Percentiles rank a stretch among this genome's conserved stretches.
phyloP scores from a whole-genome alignment of 805 yeast species.

The Lipomyces starkeyi region DNA sequence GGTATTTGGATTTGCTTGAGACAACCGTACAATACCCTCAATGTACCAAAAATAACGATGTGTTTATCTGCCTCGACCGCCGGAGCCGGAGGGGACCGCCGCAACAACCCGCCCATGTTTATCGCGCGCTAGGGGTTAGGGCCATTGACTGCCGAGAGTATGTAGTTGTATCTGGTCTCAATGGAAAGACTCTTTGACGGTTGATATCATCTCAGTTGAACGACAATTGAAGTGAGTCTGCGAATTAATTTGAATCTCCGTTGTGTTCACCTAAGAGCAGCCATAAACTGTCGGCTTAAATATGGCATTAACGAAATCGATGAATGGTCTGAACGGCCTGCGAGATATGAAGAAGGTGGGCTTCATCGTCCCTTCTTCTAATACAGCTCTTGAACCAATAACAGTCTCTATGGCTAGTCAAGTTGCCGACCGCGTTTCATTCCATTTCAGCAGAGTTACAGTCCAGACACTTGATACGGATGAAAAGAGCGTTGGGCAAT shows the following conservation, averaged over 20 bases:
- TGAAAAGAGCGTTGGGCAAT: conserved; percentile 17
- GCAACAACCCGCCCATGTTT: too few relatives aligned
- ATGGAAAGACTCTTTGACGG: too few relatives aligned
- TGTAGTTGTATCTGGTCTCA: too few relatives aligned
- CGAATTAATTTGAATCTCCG: not conserved
- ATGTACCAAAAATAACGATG: too few relatives aligned
- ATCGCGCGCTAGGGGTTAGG: too few relatives aligned
- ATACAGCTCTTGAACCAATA: conserved; percentile 26
- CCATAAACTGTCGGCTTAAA: not conserved
- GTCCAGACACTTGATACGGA: conserved; percentile 24
- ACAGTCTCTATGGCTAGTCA: conserved; percentile 21
- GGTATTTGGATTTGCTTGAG: too few relatives aligned
- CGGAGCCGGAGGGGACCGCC: too few relatives aligned
- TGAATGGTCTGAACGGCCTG: conserved; percentile 16
- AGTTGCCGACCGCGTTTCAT: conserved; percentile 20
- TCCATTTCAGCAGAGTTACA: conserved; percentile 20
- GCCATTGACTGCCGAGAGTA: too few relatives aligned
- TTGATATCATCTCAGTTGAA: too few relatives aligned
- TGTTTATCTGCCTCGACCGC: too few relatives aligned
- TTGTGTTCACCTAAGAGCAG: not conserved
- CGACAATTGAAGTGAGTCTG: not conserved
- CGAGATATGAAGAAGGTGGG: conserved; percentile 26
- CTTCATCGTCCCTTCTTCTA: conserved; percentile 28
- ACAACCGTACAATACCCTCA: too few relatives aligned
- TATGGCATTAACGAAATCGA: conserved; percentile 7